Evolutionary conservation across 2,329 filamentous ascomycete species (phyloP), one percentile per base, ranked within the genome.

Genomic region (Stachybotrys echinatus): DNA sequence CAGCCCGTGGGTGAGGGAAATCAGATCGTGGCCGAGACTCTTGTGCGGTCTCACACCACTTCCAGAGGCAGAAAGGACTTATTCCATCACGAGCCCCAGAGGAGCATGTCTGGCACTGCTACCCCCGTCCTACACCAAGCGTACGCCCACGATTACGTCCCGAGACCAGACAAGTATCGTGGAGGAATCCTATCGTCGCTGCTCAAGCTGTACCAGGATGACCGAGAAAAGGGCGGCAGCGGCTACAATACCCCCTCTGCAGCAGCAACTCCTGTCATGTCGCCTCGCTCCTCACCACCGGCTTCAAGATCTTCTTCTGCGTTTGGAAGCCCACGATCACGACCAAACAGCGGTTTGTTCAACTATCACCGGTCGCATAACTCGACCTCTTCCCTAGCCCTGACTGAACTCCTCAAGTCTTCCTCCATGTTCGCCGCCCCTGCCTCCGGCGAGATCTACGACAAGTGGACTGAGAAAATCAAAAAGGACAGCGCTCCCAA

Each of bases 121-220:
- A 73, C 70, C 2, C 70, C 70, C 1, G 56, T 67, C 10, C 54
- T 62, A 18, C 74, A 80, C 42, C 73, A 78, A 20, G 77, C 81
- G 42, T 77, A 81, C 50, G 61, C 60, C 14, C 65, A 71, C 43
- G 70, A 73, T 49, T 89, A 88, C 60, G 79, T 88, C 18, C 82
- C 85, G 42, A 75, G 76, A 40, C 88, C 88, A 5, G 69, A 75
- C 20, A 79, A 85, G 54, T 92, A 89, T 63, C 81, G 84, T 46
- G 85, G 84, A 23, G 88, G 89, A 23, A 81, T 92, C 44, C 72
- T 95, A 1, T 84, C 85, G 3, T 85, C 84, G 0, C 71, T 95
- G 0, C 71, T 94, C 46, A 88, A 85, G 64, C 74, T 91, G 10
- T 85, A 89, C 60, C 77, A 82, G 51, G 72, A 80, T 52, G 72